Evolutionary conservation across 148 eudicot genomes (phyloP).

Genomic region (Rhododendron simsii): DNA sequence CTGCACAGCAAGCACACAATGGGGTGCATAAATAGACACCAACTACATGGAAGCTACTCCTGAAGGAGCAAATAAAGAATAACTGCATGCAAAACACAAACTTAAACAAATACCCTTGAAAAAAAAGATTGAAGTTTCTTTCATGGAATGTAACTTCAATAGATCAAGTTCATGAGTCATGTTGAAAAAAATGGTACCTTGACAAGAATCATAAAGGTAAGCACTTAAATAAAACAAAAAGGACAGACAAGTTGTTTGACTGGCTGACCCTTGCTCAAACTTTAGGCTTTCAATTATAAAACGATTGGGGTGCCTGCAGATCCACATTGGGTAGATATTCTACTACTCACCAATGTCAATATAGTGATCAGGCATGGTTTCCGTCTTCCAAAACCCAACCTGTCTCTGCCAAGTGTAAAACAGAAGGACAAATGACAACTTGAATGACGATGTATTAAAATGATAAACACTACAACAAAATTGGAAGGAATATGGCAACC

Average conservation of each 20-base stretch:
- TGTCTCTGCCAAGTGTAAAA: conserved; percentile 45
- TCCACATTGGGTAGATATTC: background rate
- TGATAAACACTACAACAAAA: background rate
- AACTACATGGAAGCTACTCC: background rate
- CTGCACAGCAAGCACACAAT: background rate
- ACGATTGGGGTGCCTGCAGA: background rate
- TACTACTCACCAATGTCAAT: conserved; percentile 29
- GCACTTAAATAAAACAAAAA: background rate
- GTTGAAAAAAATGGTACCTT: background rate
- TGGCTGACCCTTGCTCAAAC: conserved; percentile 1
- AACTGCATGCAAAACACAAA: background rate
- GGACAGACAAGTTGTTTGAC: background rate
- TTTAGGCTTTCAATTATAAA: background rate
- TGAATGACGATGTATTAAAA: background rate
- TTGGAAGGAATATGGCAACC: background rate
- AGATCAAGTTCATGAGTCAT: background rate
- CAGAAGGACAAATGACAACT: background rate
- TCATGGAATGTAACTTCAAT: background rate
- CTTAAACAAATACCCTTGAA: background rate
- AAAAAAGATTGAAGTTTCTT: background rate
- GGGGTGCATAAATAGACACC: background rate
- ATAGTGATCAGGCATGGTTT: conserved; percentile 27
- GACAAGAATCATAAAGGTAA: background rate
- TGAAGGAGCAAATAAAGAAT: background rate
- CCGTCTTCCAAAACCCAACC: conserved; percentile 46